phyloP scores from a whole-genome alignment of 176 grass and related monocot genomes.

The Zea luxurians region DNA sequence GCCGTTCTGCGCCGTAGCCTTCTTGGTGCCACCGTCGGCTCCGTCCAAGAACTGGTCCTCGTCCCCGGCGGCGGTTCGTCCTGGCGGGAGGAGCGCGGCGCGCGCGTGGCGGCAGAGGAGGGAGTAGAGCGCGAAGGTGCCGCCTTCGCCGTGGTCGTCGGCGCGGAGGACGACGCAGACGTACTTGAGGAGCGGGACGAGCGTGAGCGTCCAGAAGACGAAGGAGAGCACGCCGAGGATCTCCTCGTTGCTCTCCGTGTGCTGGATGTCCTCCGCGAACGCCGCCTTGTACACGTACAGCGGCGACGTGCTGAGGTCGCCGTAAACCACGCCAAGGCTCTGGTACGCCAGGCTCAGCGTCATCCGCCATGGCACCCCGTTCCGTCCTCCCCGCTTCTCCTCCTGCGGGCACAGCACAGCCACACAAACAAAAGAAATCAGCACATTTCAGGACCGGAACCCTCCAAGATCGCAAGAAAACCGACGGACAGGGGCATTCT shows the following conservation, averaged over 20 bases:
- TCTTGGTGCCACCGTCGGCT: conserved; percentile 8
- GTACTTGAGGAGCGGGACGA: conserved; percentile 94
- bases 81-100: conserved; percentile 64
- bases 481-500: conserved; percentile 14
- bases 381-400: neutral
- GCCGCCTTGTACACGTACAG: conserved; percentile 97
- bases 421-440: conserved; percentile 4
- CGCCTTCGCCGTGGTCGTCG: conserved; percentile 94
- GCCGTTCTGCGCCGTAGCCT: conserved; percentile 39
- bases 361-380: conserved; percentile 70
- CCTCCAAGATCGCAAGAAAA: conserved; percentile 27
- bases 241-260: conserved; percentile 96
- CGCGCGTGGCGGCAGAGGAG: conserved; percentile 94
- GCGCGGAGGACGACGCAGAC: conserved; percentile 96
- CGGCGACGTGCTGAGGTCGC: conserved; percentile 93
- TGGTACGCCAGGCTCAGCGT: conserved; percentile 85
- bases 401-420: conserved; percentile 1
- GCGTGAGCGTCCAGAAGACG: conserved; percentile 98
- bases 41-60: conserved; percentile 61
- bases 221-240: conserved; percentile 96
- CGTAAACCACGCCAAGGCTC: conserved; percentile 94
- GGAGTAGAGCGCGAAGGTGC: conserved; percentile 98
- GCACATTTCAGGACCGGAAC: neutral
- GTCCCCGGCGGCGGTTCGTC: conserved; percentile 36
- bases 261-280: conserved; percentile 97